phyloP scores from a whole-genome alignment of 1,139 yeast species.

The Oligophagozyma castellii region DNA sequence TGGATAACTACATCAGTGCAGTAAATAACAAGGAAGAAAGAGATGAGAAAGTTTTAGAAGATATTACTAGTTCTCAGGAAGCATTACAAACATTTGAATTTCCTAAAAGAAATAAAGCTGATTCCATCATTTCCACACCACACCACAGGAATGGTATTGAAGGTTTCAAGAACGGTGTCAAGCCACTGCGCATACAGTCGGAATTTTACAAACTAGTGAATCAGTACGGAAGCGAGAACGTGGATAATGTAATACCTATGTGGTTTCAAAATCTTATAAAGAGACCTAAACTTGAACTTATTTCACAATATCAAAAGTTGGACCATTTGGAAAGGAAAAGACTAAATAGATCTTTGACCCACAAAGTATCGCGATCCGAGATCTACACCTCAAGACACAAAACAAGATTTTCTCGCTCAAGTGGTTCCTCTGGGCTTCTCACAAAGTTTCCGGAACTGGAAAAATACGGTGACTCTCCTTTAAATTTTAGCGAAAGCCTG shows the following conservation, averaged over 20 bases:
- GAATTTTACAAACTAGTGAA: constrained; percentile 11
- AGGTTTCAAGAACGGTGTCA: constrained; percentile 3
- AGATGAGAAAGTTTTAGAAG: constrained; percentile 14
- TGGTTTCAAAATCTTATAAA: constrained; percentile 28
- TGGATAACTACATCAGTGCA: constrained; percentile 22
- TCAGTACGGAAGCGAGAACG: constrained; percentile 6
- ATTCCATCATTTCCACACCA: constrained; percentile 6
- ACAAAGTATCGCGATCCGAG: constrained; percentile 2
- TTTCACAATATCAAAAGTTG: constrained; percentile 27
- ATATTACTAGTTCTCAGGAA: constrained; percentile 3
- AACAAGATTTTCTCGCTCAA: not conserved
- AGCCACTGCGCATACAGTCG: constrained; percentile 17
- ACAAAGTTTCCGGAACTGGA: not conserved
- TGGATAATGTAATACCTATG: constrained; percentile 22
- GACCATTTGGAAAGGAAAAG: constrained; percentile 30
- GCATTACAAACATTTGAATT: constrained; percentile 12
- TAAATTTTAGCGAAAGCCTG: not conserved
- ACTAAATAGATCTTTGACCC: constrained; percentile 15
- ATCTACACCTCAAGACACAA: not conserved
- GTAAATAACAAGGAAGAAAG: constrained; percentile 19
- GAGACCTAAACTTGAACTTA: constrained; percentile 20
- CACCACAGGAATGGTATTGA: too few species aligned
- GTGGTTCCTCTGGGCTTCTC: not conserved
- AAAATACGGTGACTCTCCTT: not conserved
- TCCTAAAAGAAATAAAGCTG: constrained; percentile 7